These are phyloP conservation scores for Amauroascus niger DNA, from an alignment of 2,329 filamentous ascomycete species.

Conservation along the genomic window DNA sequence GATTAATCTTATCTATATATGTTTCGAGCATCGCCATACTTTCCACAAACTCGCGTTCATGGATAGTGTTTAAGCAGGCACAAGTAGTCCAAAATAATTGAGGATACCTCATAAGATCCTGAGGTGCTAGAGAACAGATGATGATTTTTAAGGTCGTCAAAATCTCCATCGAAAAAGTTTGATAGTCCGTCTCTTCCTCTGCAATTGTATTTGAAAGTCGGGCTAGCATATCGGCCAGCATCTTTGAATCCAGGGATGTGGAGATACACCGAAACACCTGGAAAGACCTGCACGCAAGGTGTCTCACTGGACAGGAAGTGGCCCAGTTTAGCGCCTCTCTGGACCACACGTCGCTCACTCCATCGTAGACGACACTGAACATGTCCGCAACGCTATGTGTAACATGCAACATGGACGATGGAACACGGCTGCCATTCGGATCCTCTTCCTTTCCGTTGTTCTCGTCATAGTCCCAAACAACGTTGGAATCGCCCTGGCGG, in stretches of 20 bases:
- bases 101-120: slow-evolving; percentile 77
- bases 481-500: slow-evolving; percentile 68
- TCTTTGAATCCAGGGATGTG: slow-evolving; percentile 78
- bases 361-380: slow-evolving; percentile 73
- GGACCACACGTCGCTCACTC: slow-evolving; percentile 84
- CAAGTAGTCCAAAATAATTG: slow-evolving; percentile 98
- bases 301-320: slow-evolving; percentile 87
- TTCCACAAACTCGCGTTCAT: slow-evolving; percentile 89
- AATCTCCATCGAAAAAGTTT: slow-evolving; percentile 97
- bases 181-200: slow-evolving; percentile 85
- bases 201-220: slow-evolving; percentile 93
- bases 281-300: slow-evolving; percentile 92
- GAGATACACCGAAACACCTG: slow-evolving; percentile 93
- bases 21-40: slow-evolving; percentile 84
- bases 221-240: slow-evolving; percentile 95
- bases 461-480: slow-evolving; percentile 92
- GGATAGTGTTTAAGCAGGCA: slow-evolving; percentile 91
- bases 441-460: slow-evolving; percentile 68
- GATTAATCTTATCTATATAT: slow-evolving; percentile 72
- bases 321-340: slow-evolving; percentile 88
- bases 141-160: slow-evolving; percentile 86
- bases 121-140: slow-evolving; percentile 69
- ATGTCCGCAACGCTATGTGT: slow-evolving; percentile 73
- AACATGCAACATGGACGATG: slow-evolving; percentile 75
- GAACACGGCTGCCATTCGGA: slow-evolving; percentile 67